A percentile compares a stretch with the other conserved stretches of the same genome.
Conservation (phyloP, 345 rosid species). For the Anastatica hierochuntica region DNA sequence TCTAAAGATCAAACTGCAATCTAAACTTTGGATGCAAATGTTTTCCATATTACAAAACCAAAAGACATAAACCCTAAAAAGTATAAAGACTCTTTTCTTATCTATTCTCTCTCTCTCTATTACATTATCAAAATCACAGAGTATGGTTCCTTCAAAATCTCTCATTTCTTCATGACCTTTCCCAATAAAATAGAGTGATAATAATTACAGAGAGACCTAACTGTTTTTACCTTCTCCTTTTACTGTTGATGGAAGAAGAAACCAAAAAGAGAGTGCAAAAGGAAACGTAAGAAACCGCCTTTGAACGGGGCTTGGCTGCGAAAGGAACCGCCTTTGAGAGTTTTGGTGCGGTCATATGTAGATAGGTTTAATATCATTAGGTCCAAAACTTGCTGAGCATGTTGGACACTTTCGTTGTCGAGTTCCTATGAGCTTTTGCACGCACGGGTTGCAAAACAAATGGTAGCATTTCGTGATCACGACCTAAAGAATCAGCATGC, state of each 20-base stretch:
- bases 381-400: slow-evolving; percentile 76
- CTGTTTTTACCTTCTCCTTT: too few relatives aligned
- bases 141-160: not conserved
- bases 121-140: slow-evolving; percentile 5
- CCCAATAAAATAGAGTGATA: not conserved
- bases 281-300: too few relatives aligned
- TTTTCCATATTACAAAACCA: not conserved
- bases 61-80: not conserved
- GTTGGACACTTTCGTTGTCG: slow-evolving; percentile 86
- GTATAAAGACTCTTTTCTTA: too few relatives aligned
- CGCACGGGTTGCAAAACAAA: slow-evolving; percentile 80
- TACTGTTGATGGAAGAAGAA: too few relatives aligned
- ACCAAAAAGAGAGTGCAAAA: not conserved
- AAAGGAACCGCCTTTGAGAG: not conserved
- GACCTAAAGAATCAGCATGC: slow-evolving; percentile 38
- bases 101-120: not conserved
- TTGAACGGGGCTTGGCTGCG: too few relatives aligned
- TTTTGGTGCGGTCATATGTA: slow-evolving; percentile 43
- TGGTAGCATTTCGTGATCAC: slow-evolving; percentile 97
- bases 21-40: not conserved
- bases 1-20: not conserved
- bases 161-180: not conserved
- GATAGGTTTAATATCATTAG: slow-evolving; percentile 87
- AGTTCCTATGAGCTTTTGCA: slow-evolving; percentile 58
- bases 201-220: not conserved